Base-by-base conservation (phyloP, 169 alveolate genomes). In the Babesia ovata region DNA sequence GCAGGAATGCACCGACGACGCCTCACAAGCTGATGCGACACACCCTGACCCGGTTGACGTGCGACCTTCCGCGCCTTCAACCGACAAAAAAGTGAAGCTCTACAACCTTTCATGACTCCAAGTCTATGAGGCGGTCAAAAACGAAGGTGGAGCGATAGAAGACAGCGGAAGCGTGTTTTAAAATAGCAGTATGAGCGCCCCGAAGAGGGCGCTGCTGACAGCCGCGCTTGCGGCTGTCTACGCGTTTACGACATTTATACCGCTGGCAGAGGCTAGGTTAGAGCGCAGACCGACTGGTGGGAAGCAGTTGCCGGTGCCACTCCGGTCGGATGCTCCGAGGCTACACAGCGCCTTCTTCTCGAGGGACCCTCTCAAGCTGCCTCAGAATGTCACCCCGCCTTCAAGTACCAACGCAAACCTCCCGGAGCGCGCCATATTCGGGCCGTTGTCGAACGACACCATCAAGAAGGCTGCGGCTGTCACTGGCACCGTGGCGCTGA, bases 401-500 rank as follows among this genome's bases (percentile, higher is more conserved):
- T 63, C 17, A 2, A 21, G n/a, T 11, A 4, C 53, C 3, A 39
- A 50, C 11, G 17, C 19, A 2, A 8, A 67, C 48, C 76, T 67
- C 26, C 76, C 76, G 13, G 65, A 29, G 14, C 16, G 56, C 45
- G 21, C 36, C 1, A 12, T 12, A 11, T 29, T 33, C 36, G 67
- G 58, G 17, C 66, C 56, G 2, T 14, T 67, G 45, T 21, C 29
- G 13, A 36, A 53, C 26, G 53, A n/a, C 0, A 16, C 52, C 39
- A 42, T 67, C 21, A 36, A 45, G 54, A 71, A 63, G 44, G 61
- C 48, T 21, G 79, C 52, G 42, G 73, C 70, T 10, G 85, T 81
- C 11, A 85, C 88, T 13, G 69, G 84, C 14, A 65, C 83, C 12
- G 62, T 85, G n/a, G 85, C 79, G 28, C 22, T 81, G 19, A 69